These are phyloP conservation scores for Cryptococcus sp. DNA, from an alignment of 1,284 basidiomycete genomes.

Conservation along the genomic window DNA sequence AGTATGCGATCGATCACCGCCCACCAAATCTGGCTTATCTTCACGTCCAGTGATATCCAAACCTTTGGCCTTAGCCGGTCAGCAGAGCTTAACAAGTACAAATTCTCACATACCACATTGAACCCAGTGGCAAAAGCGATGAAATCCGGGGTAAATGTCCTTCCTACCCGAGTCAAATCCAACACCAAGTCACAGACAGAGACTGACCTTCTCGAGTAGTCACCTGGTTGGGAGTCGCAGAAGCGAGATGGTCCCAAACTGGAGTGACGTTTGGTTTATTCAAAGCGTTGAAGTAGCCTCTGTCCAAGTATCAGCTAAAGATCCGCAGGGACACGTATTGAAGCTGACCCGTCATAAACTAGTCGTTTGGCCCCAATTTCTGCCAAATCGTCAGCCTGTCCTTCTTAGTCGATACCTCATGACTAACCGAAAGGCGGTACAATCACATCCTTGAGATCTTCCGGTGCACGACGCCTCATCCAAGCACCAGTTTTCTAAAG, in stretches of 20 bases:
- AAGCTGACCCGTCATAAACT: constrained; percentile 24
- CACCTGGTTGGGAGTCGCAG: not conserved
- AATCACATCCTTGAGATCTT: no score
- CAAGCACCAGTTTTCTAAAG: no score
- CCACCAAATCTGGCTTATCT: not conserved
- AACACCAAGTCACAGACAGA: not conserved
- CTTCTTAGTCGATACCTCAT: not conserved
- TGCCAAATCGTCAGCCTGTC: not conserved
- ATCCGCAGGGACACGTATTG: no score
- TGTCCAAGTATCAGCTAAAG: not conserved
- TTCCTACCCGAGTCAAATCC: constrained; percentile 2
- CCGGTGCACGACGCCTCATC: no score
- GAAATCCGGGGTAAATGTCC: constrained; percentile 12
- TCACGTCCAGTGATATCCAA: not conserved
- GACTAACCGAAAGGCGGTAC: constrained; percentile 21
- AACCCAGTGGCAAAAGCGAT: constrained; percentile 24
- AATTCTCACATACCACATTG: no score
- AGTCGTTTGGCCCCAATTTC: constrained; percentile 21
- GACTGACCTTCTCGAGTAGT: not conserved
- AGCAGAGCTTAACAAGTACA: no score
- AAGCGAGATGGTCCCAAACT: constrained; percentile 6
- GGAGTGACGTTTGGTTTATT: constrained; percentile 19
- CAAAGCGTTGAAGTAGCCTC: constrained; percentile 21
- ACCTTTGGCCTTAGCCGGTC: not conserved
- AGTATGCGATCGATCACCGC: no score